Evolutionary conservation across 1,284 basidiomycete genomes (phyloP), one percentile per base, ranked within the genome.

Genomic region (Bjerkandera adusta): DNA sequence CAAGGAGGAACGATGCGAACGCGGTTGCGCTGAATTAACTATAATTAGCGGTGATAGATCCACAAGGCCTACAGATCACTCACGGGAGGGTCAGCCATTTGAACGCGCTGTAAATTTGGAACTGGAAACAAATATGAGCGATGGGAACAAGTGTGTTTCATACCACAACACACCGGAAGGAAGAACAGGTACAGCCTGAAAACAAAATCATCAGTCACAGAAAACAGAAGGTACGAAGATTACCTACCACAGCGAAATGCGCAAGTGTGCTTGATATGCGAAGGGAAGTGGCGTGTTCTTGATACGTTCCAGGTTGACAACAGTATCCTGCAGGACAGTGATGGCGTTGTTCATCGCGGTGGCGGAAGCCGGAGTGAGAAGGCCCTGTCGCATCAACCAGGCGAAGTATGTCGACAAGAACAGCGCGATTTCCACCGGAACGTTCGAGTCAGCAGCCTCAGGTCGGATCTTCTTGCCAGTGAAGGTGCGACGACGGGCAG

Each of bases 201-300:
- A 21, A 29, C 22, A 18, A 15, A n/a, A 40, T 26, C 18, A 13
- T 49, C 22, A 25, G 10, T 30, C 10, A 33, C 26, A 20, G 22
- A 30, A 32, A 15, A 50, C 36, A 32, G 45, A 50, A 34, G 13
- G 32, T 35, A 11, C 43, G 11, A 24, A 24, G 11, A 25, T 21
- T 4, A 65, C 72, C 36, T 51, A 78, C 80, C 81, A 84, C 20
- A 83, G 65, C 1, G 81, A 80, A 65, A 84, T 75, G 37, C 81
- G 68, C 33, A 85, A 67, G 57, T 85, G 81, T 18, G 79, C 77
- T 62, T 84, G 81, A 61, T 85, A 85, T 1, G 83, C 81, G 56
- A 85, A 85, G 2, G 84, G 83, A 48, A 85, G 60, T 4, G 81
- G 81, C 3, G 79, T 83, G 53, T 74, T 79, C 48, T 73, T 72